Evolutionary conservation across 2,329 filamentous ascomycete species (phyloP).

Genomic region (Microcyclospora tardicrescens): DNA sequence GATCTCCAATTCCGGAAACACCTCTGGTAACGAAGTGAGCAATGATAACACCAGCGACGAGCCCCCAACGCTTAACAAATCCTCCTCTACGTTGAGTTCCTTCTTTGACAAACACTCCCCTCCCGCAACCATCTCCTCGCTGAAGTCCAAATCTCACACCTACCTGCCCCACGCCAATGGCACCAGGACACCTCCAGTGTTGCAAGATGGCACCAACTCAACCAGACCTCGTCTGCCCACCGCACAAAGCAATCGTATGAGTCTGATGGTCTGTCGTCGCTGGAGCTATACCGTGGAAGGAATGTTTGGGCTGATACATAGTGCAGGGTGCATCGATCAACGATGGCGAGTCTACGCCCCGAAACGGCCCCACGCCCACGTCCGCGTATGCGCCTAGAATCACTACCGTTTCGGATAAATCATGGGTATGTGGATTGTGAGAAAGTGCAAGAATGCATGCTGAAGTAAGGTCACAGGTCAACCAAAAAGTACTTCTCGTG

Average conservation of each 20-base stretch:
- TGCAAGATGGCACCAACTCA: slow-evolving; percentile 15
- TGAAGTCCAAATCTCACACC: slow-evolving; percentile 45
- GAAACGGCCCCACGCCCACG: slow-evolving; percentile 24
- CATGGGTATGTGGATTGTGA: slow-evolving; percentile 51
- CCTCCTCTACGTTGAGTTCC: slow-evolving; percentile 49
- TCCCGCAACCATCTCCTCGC: slow-evolving; percentile 56
- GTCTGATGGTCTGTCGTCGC: slow-evolving; percentile 30
- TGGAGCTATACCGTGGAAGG: no score
- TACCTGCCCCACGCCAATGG: slow-evolving; percentile 45
- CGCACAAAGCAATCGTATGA: slow-evolving; percentile 41
- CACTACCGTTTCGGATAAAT: slow-evolving; percentile 64
- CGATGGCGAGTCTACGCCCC: slow-evolving; percentile 3
- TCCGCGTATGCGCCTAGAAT: slow-evolving; percentile 75
- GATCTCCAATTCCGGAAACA: slow-evolving; percentile 28
- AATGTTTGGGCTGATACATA: no score
- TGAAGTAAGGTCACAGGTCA: slow-evolving; percentile 46
- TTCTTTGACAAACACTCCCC: slow-evolving; percentile 56
- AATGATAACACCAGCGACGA: slow-evolving; percentile 14
- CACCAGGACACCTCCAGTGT: slow-evolving; percentile 25
- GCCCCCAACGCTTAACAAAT: slow-evolving; percentile 44
- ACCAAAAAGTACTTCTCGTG: slow-evolving; percentile 78
- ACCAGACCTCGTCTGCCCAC: slow-evolving; percentile 18
- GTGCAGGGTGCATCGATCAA: no score
- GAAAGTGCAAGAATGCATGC: neutral
- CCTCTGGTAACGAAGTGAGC: slow-evolving; percentile 24